phyloP scores from a whole-genome alignment of 192 early-diverging fungal genomes.

The Dissophora ornata region DNA sequence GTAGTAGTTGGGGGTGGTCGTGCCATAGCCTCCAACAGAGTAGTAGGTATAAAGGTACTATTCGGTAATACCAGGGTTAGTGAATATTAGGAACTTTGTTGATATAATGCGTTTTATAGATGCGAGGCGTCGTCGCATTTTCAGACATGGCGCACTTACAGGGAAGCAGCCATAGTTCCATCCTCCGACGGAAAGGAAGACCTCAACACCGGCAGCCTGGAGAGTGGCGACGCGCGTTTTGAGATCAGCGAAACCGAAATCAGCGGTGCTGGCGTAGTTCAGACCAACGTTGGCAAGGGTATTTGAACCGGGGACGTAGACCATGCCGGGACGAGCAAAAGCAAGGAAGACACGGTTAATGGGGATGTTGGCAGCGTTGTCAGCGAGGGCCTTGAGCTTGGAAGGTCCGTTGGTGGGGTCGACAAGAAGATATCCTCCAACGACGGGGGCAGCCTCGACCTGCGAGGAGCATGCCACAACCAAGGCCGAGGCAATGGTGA shows the following conservation, averaged over 20 bases:
- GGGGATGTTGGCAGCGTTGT: slow-evolving; percentile 51
- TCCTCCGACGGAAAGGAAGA: slow-evolving; percentile 53
- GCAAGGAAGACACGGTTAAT: slow-evolving; percentile 52
- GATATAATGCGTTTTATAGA: background rate
- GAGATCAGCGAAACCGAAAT: slow-evolving; percentile 51
- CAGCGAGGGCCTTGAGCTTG: slow-evolving; percentile 50
- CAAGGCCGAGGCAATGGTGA: slow-evolving; percentile 49
- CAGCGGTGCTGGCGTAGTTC: slow-evolving; percentile 33
- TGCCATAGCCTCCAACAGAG: slow-evolving; percentile 51
- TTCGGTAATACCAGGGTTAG: no score
- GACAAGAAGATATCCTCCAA: slow-evolving; percentile 45
- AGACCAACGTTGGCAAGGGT: slow-evolving; percentile 43
- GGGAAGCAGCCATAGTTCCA: slow-evolving; percentile 57
- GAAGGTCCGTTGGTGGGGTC: slow-evolving; percentile 42
- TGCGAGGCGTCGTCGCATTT: no score
- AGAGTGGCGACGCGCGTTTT: slow-evolving; percentile 30
- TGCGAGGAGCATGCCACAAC: slow-evolving; percentile 29
- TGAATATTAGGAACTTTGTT: no score
- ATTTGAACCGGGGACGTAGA: slow-evolving; percentile 48
- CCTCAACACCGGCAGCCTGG: slow-evolving; percentile 42
- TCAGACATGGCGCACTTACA: slow-evolving; percentile 14
- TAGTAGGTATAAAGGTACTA: slow-evolving; percentile 49
- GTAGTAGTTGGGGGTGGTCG: slow-evolving; percentile 53
- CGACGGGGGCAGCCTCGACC: slow-evolving; percentile 37
- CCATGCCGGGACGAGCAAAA: slow-evolving; percentile 42